Conservation (phyloP, 305 asterid species). For the Stenogyne calaminthoides region DNA sequence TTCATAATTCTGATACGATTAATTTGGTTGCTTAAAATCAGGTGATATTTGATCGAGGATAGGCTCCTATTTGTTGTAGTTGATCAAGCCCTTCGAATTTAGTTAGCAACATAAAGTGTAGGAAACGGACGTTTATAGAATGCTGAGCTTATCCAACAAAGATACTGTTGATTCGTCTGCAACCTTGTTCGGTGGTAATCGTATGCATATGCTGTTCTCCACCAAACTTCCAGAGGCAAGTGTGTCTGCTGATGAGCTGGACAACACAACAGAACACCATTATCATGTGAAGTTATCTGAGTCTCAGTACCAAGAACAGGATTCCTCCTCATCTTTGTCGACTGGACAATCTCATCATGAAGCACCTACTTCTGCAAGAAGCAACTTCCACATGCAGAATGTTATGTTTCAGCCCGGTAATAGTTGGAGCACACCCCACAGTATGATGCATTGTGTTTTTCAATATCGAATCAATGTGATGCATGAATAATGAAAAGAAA, state of each 20-base stretch:
- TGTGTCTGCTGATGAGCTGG: slow-evolving; percentile 28
- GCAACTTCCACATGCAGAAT: slow-evolving; percentile 39
- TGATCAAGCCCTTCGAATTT: slow-evolving; percentile 26
- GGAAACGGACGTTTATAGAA: slow-evolving; percentile 29
- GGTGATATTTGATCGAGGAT: slow-evolving; percentile 21
- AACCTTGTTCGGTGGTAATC: slow-evolving; percentile 36
- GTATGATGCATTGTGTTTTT: background rate
- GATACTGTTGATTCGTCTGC: slow-evolving; percentile 32
- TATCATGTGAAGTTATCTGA: slow-evolving; percentile 39
- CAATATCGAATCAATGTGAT: background rate
- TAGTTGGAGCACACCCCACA: background rate
- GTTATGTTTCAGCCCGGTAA: slow-evolving; percentile 49
- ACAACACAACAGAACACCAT: slow-evolving; percentile 27
- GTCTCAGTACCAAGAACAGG: slow-evolving; percentile 50
- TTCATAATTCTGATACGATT: background rate
- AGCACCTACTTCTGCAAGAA: slow-evolving; percentile 39
- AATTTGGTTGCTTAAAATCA: slow-evolving; percentile 20
- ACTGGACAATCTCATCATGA: slow-evolving; percentile 43
- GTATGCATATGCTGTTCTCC: slow-evolving; percentile 47
- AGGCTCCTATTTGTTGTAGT: slow-evolving; percentile 1
- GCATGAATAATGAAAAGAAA: slow-evolving; percentile 3
- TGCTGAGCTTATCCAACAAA: slow-evolving; percentile 47
- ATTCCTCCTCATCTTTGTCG: slow-evolving; percentile 54
- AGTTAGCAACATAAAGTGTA: slow-evolving; percentile 12
- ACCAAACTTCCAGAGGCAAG: slow-evolving; percentile 36